Percentiles rank a stretch among this genome's conserved stretches.
These are phyloP conservation scores for Backusella sp. DNA, from an alignment of 192 early-diverging fungal genomes.

Conservation along the genomic window DNA sequence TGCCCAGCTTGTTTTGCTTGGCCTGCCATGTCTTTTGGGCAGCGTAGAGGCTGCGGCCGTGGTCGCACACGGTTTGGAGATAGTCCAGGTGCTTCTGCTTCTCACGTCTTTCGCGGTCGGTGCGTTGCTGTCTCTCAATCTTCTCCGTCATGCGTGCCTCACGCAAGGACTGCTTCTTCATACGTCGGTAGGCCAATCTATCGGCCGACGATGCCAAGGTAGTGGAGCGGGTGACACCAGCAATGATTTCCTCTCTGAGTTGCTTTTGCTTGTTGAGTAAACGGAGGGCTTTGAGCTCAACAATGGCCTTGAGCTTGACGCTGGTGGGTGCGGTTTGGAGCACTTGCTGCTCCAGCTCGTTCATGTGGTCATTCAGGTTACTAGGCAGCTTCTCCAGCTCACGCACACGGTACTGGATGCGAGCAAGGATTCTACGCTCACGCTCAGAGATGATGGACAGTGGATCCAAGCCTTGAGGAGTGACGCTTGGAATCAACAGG, in stretches of 20 bases:
- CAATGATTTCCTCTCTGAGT: conserved; percentile 72
- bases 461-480: conserved; percentile 80
- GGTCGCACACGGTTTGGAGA: conserved; percentile 70
- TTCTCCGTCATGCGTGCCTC: conserved; percentile 88
- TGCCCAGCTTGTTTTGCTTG: conserved; percentile 73
- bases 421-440: conserved; percentile 66
- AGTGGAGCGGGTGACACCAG: conserved; percentile 69
- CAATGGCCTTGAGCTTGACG: conserved; percentile 63
- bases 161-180: conserved; percentile 81
- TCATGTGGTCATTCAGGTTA: background rate
- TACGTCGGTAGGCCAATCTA: conserved; percentile 68
- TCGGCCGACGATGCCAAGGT: conserved; percentile 81
- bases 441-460: conserved; percentile 73
- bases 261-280: conserved; percentile 61
- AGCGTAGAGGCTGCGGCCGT: conserved; percentile 66
- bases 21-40: conserved; percentile 69
- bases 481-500: conserved; percentile 69
- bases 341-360: background rate
- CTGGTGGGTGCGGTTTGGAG: conserved; percentile 21
- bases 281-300: conserved; percentile 86
- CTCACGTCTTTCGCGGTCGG: conserved; percentile 85
- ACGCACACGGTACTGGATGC: conserved; percentile 76
- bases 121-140: conserved; percentile 84
- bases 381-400: conserved; percentile 57
- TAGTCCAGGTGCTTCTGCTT: conserved; percentile 82